Base-by-base conservation (phyloP, 139 green algal genomes). In the Chlamydomonas schloesseri region DNA sequence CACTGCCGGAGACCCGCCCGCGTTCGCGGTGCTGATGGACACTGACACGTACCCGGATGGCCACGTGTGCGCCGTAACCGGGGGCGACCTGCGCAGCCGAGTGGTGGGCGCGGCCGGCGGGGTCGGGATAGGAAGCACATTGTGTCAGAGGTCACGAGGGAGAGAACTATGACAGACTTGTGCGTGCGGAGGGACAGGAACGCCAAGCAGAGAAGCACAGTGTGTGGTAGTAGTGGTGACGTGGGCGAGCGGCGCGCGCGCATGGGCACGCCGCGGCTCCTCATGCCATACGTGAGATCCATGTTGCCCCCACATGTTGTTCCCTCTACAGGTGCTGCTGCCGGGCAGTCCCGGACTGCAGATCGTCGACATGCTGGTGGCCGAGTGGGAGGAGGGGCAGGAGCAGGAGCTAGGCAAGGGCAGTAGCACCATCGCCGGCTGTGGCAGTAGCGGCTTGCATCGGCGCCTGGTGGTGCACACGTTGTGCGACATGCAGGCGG, bases 21-120 rank as follows among this genome's bases (percentile, higher is more conserved):
- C 33, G 28, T 91, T 91, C 65, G 60, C 73, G 60, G 69, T 74
- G 6, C 42, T 88, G 17, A n/a, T 88, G 23, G 88, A 91, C 36
- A 58, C 47, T 21, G 82, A 88, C 53, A 71, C 87, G 18, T 64
- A 64, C 34, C 82, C 88, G 1, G 82, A 91, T 70, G 88, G 88
- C 6, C 42, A 72, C 46, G 53, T 91, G 33, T 74, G 64, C 47
- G 78, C 78, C 18, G 82, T 88, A 60, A 58, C 85, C n/a, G 79
- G 42, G 24, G 57, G 67, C 31, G 74, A 73, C 37, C 57, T 79
- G 57, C 1, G 62, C 58, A 26, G 28, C 17, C 70, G 57, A 69
- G 73, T 67, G 85, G 85, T 82, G 81, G 34, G 20, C 79, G 75
- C n/a, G n/a, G n/a, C n/a, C n/a, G n/a, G n/a, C n/a, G n/a, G n/a